These are phyloP conservation scores for Penicillium verhagenii DNA, from an alignment of 495 filamentous ascomycete species.

Conservation along the genomic window DNA sequence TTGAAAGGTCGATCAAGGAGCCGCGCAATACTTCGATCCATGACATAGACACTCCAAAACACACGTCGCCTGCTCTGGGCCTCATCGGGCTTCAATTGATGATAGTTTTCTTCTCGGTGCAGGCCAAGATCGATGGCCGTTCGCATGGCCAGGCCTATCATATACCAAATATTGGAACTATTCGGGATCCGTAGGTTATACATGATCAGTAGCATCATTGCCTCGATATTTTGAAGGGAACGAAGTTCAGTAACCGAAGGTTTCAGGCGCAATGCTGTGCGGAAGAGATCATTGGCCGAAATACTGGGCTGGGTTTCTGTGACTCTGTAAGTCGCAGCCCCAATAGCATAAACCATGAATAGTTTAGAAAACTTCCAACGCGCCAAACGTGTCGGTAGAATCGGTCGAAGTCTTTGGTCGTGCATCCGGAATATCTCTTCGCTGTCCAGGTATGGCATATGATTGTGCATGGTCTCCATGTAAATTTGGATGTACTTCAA, in stretches of 20 bases:
- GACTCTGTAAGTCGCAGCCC: constrained; percentile 33
- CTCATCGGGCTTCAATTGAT: constrained; percentile 25
- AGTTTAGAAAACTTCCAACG: constrained; percentile 37
- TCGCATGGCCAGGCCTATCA: constrained; percentile 41
- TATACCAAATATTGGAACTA: constrained; percentile 41
- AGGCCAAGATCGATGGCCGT: constrained; percentile 42
- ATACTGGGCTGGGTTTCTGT: constrained; percentile 30
- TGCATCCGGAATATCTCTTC: constrained; percentile 35
- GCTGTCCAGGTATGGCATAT: constrained; percentile 38
- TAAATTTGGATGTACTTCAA: constrained; percentile 34
- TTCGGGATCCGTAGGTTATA: constrained; percentile 37
- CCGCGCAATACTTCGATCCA: constrained; percentile 37
- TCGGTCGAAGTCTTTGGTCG: constrained; percentile 20
- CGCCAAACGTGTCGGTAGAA: constrained; percentile 16
- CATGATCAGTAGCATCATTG: constrained; percentile 37
- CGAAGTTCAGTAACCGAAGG: constrained; percentile 29
- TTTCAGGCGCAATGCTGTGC: constrained; percentile 34
- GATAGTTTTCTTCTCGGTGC: constrained; percentile 28
- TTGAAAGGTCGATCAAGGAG: constrained; percentile 38
- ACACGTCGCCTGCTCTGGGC: constrained; percentile 30
- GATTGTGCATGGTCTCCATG: constrained; percentile 33
- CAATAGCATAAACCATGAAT: constrained; percentile 46
- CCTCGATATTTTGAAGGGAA: constrained; percentile 37
- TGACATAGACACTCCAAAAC: constrained; percentile 44
- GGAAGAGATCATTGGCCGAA: constrained; percentile 9